Evolutionary conservation across 495 filamentous ascomycete species (phyloP), one percentile per base, ranked within the genome.

Genomic region (Tetracladium setigerum): DNA sequence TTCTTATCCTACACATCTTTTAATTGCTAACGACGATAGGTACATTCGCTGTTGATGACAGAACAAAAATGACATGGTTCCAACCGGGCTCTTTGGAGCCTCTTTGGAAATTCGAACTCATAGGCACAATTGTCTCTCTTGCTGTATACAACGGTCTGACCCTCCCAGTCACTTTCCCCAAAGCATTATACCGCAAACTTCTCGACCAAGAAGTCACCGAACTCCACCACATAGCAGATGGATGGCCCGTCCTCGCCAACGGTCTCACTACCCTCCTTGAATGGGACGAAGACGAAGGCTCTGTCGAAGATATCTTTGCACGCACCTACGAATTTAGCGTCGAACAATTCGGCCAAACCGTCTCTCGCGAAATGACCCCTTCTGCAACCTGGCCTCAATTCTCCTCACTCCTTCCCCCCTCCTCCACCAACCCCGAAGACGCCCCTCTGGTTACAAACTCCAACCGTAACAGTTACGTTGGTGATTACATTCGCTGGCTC

Each of bases 91-190:
- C 88, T 1, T 62, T 83, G 31, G 89, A 92, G 56, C 83, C 86
- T 1, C 66, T 87, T 5, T 90, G 91, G 73, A 91, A 90, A 53
- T 96, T 85, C 58, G 90, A 98, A 62, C 74, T 96, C 2, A 67
- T 95, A 30, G 92, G 92, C 3, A 61, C 95, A n/a, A 62, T 96
- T 37, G 73, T 95, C 48, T 90, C 84, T 0, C 68, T 98, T 2
- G 92, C 92, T n/a, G 73, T 96, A 15, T 95, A 95, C 66, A 98
- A 97, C 53, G 90, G 90, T 1, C 71, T 95, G 15, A 95, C 87
- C 0, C 70, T 98, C 1, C 91, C 91, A 1, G 70, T 96, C 45
- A 94, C 81, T 4, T 89, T 98, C 50, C 92, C 92, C 5, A 76
- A 74, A 40, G 82, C 81, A 0, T 76, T 97, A 22, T 98, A 98